A percentile compares a stretch with the other conserved stretches of the same genome.
Evolutionary conservation across 1,139 yeast genomes (phyloP).

Genomic region (Arxiozyma telluris): DNA sequence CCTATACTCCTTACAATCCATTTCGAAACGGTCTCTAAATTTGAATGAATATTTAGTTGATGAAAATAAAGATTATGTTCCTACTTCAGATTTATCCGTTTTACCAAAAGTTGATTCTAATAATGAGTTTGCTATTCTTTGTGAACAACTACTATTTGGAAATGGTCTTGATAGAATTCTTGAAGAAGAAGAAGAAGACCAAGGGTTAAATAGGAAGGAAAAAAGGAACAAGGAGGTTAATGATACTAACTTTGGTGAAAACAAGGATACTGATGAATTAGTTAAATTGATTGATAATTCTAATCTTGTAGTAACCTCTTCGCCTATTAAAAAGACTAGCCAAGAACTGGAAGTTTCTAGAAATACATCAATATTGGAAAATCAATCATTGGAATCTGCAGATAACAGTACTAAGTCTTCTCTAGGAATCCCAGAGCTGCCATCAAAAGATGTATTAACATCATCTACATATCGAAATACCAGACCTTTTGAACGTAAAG

Average conservation of each 20-base stretch:
- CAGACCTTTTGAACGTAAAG: not conserved
- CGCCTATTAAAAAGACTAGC: not conserved
- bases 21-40: conserved; percentile 30
- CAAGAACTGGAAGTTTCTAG: not conserved
- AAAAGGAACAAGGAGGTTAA: not conserved
- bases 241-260: not conserved
- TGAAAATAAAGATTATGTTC: conserved; percentile 7
- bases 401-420: not conserved
- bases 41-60: conserved; percentile 23
- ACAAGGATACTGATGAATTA: not conserved
- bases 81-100: conserved; percentile 13
- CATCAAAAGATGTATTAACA: conserved; percentile 2
- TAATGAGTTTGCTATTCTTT: conserved; percentile 24
- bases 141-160: conserved; percentile 28
- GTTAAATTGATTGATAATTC: not conserved
- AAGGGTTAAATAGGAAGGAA: not conserved
- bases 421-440: not conserved
- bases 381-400: not conserved
- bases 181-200: conserved; percentile 18
- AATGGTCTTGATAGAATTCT: conserved; percentile 21
- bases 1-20: conserved; percentile 27
- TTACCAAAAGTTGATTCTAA: conserved; percentile 17
- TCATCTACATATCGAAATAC: not conserved
- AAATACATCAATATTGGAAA: not conserved
- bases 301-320: not conserved